A percentile compares a stretch with the other conserved stretches of the same genome.
phyloP scores from a whole-genome alignment of 371 early-diverging fungal genomes.

The Mortierella sp. region DNA sequence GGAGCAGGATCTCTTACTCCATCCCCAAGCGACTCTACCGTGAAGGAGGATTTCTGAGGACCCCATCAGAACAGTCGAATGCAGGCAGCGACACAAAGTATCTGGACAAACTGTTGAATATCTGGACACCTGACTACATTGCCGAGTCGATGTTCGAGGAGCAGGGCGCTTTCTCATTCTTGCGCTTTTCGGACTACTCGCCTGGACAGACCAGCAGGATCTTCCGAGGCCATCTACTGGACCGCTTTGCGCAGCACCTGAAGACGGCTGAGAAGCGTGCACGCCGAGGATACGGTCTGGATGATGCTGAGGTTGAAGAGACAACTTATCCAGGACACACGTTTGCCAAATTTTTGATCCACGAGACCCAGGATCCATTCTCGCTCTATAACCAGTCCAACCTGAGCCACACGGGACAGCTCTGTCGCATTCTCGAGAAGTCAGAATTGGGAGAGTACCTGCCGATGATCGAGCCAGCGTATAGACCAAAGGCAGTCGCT shows the following conservation, averaged over 20 bases:
- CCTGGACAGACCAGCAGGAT: slow-evolving; percentile 65
- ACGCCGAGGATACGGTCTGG: slow-evolving; percentile 54
- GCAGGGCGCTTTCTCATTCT: slow-evolving; percentile 66
- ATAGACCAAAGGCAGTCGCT: slow-evolving; percentile 66
- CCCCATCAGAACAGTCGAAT: slow-evolving; percentile 61
- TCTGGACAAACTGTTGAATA: slow-evolving; percentile 66
- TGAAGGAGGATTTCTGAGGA: slow-evolving; percentile 65
- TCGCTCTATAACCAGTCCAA: slow-evolving; percentile 27
- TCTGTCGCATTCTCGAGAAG: slow-evolving; percentile 26
- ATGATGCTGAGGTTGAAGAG: neutral
- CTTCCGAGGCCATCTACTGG: slow-evolving; percentile 60
- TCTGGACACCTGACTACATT: slow-evolving; percentile 67
- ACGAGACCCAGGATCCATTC: slow-evolving; percentile 53
- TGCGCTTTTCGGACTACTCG: slow-evolving; percentile 71
- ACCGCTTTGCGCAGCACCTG: slow-evolving; percentile 65
- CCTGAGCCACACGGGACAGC: slow-evolving; percentile 19
- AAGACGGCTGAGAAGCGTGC: slow-evolving; percentile 54
- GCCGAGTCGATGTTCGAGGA: slow-evolving; percentile 59
- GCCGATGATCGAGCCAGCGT: slow-evolving; percentile 42
- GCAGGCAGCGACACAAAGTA: slow-evolving; percentile 63
- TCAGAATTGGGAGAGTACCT: slow-evolving; percentile 37
- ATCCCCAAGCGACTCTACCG: slow-evolving; percentile 81
- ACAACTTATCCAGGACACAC: slow-evolving; percentile 50
- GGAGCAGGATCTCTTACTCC: slow-evolving; percentile 67
- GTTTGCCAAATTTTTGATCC: slow-evolving; percentile 60